Conservation (phyloP, 1,139 yeast genomes). For the Pichia sorboxylosa region DNA sequence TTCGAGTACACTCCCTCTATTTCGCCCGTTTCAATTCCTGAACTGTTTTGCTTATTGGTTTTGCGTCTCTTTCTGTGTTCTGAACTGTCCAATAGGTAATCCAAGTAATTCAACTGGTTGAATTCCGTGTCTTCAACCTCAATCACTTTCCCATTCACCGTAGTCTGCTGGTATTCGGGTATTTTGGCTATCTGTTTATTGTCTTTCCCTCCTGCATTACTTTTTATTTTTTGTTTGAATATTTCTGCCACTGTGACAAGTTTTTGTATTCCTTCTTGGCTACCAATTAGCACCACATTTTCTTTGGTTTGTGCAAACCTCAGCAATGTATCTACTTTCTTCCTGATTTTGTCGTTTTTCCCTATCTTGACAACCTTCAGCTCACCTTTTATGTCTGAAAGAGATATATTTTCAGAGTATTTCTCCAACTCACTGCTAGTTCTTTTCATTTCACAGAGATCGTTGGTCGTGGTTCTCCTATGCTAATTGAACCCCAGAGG, state of each 20-base stretch:
- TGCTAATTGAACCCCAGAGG: too few species aligned
- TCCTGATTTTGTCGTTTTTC: constrained; percentile 18
- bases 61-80: constrained; percentile 1
- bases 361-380: constrained; percentile 9
- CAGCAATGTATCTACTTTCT: constrained; percentile 13
- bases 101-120: constrained; percentile 17
- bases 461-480: too few species aligned
- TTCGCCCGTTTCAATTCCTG: too few species aligned
- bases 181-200: constrained; percentile 12
- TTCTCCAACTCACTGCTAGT: too few species aligned
- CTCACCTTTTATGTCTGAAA: too few species aligned
- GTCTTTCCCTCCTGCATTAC: not conserved
- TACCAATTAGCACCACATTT: constrained; percentile 12
- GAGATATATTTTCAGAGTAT: too few species aligned
- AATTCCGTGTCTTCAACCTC: constrained; percentile 2
- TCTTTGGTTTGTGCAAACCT: constrained; percentile 6
- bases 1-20: too few species aligned
- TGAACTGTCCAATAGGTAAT: too few species aligned
- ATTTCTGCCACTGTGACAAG: constrained; percentile 20
- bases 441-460: too few species aligned
- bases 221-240: constrained; percentile 16
- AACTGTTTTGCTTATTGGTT: not conserved
- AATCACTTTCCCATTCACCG: constrained; percentile 2
- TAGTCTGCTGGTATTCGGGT: constrained; percentile 2
- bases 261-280: constrained; percentile 18